Base-by-base conservation (phyloP, 106 monocot species). In the Gastrodia elata region DNA sequence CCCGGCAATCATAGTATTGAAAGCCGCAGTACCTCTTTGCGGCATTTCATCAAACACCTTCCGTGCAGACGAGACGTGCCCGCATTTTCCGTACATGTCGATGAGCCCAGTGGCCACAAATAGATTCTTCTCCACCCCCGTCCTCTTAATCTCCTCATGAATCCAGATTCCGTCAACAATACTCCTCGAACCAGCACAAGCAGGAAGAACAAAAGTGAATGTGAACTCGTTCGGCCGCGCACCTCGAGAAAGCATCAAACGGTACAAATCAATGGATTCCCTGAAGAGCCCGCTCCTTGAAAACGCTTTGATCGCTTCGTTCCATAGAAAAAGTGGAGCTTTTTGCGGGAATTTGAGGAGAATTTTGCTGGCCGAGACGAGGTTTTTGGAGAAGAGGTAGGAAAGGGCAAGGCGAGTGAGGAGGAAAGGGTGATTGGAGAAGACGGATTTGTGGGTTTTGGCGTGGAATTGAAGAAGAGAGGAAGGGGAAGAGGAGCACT, bases 1-100 rank as follows among this genome's bases (percentile, higher is more conserved):
- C 86, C 86, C 79, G 5, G 77, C 58, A 74, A 86, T 82, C 82
- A 86, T 74, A 13, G 77, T 77, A 77, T 86, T 86, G 37, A 77
- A 86, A 55, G 49, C 56, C 0, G 79, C 76, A 14, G 82, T 74
- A 28, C 86, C 76, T 42, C 48, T 71, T n/a, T 70, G 38, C 35
- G 79, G 73, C 73, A 80, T 76, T 76, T 71, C 73, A 67, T 82
- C 77, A 37, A 86, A 86, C 82, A 86, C 73, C 57, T 73, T 22
- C 76, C 77, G 49, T 1, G 82, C 82, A 18, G 48, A 5, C 0
- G 9, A 10, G 15, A 85, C 39, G 25, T 85, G 77, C 26, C 82
- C 70, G 26, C 85, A 82, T 33, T 82, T 85, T 27, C 69, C 78
- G 35, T 85, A 82, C 85, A 85, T 79, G 55, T 79, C 85, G n/a